phyloP scores from a whole-genome alignment of 1,139 yeast genomes.

The Candida sp. region DNA sequence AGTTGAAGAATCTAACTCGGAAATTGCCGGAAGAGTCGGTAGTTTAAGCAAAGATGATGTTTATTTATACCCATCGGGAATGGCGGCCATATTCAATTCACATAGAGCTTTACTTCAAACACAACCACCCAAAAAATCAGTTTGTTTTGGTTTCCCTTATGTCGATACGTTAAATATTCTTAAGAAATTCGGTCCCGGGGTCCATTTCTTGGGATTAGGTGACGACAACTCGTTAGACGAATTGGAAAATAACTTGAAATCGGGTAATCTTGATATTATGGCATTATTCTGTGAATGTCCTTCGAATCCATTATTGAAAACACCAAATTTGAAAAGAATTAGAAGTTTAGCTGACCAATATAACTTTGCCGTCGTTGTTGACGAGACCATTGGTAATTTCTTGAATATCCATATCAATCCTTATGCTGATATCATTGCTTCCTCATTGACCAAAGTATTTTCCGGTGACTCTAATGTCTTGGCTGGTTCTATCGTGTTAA shows the following conservation, averaged over 20 bases:
- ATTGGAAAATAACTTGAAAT: constrained; percentile 55
- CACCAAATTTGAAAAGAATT: constrained; percentile 71
- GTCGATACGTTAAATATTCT: constrained; percentile 87
- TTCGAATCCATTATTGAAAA: constrained; percentile 81
- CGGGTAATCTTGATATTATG: constrained; percentile 62
- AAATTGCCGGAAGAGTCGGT: constrained; percentile 27
- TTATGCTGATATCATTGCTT: constrained; percentile 79
- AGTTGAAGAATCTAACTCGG: constrained; percentile 43
- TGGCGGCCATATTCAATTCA: constrained; percentile 87
- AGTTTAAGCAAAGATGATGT: constrained; percentile 60
- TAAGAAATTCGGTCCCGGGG: constrained; percentile 87
- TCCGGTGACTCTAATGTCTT: constrained; percentile 94
- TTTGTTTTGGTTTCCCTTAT: constrained; percentile 93
- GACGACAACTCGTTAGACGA: constrained; percentile 69
- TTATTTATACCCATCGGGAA: constrained; percentile 83
- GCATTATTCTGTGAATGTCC: constrained; percentile 91
- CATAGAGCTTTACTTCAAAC: constrained; percentile 57
- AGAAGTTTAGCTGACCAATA: constrained; percentile 64
- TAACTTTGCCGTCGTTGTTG: constrained; percentile 78
- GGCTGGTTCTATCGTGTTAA: constrained; percentile 87
- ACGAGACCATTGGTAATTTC: constrained; percentile 92
- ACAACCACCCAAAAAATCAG: constrained; percentile 54
- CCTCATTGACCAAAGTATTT: constrained; percentile 88
- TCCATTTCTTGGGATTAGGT: constrained; percentile 80
- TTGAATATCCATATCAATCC: constrained; percentile 80